phyloP scores from a whole-genome alignment of 2,329 filamentous ascomycete genomes.

The Didymella glomerata region DNA sequence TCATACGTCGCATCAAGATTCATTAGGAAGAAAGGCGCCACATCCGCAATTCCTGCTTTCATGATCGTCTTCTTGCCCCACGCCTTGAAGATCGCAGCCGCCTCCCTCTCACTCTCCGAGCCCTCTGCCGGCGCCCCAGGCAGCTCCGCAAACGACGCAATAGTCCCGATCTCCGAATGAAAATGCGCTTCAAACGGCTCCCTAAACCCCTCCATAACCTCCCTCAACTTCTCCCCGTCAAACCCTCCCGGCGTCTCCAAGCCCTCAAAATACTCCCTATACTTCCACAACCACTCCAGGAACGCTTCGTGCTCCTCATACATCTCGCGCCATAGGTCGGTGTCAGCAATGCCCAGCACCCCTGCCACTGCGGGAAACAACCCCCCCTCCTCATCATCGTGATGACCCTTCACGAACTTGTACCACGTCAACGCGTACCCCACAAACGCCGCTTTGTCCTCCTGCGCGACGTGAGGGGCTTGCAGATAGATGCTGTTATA shows the following conservation, averaged over 20 bases:
- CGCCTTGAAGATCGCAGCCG: background rate
- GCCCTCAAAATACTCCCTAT: background rate
- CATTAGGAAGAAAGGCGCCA: background rate
- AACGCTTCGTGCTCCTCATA: background rate
- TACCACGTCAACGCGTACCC: background rate
- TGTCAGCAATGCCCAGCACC: background rate
- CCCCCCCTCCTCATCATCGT: background rate
- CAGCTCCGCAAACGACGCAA: background rate
- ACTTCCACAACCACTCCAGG: background rate
- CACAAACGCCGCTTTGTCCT: background rate
- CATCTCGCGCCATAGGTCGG: background rate
- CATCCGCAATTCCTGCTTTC: background rate
- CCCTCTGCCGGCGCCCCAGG: too few relatives aligned
- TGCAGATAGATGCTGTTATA: background rate
- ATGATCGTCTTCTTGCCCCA: background rate
- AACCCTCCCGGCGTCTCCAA: background rate
- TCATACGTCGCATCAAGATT: background rate
- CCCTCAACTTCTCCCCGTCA: background rate
- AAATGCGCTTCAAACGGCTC: background rate
- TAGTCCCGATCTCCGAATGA: background rate
- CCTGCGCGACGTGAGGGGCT: background rate
- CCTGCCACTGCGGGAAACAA: background rate
- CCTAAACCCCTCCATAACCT: background rate
- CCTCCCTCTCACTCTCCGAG: background rate
- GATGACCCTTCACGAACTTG: background rate